Evolutionary conservation across 108 stramenopile genomes (phyloP).

Genomic region (Cylindrotheca closterium): DNA sequence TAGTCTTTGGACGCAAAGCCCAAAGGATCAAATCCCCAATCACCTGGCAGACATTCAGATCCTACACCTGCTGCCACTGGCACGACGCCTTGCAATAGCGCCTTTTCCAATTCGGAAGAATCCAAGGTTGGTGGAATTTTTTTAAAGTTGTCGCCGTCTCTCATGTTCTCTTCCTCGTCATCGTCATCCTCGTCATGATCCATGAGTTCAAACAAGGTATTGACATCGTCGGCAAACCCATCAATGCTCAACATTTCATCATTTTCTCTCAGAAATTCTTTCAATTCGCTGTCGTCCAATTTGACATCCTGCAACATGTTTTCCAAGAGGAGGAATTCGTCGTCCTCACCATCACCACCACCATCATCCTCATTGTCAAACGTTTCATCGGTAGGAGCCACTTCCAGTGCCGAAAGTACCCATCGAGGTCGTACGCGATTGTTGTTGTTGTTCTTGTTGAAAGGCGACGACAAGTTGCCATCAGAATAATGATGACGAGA

Average conservation of each 20-base stretch:
- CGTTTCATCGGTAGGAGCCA: no score
- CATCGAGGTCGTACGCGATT: no score
- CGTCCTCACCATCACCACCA: no score
- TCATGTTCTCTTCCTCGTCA: conserved; percentile 1
- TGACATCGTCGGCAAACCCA: conserved; percentile 15
- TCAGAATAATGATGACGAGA: no score
- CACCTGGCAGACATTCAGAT: conserved; percentile 73
- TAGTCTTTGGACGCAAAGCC: conserved; percentile 69
- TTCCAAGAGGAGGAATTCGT: no score
- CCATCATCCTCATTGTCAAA: no score
- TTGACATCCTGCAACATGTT: conserved; percentile 31
- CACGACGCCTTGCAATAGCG: conserved; percentile 56
- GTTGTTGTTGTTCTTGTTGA: no score
- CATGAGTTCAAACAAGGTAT: conserved; percentile 7
- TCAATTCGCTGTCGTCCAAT: conserved; percentile 20
- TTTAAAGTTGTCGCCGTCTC: conserved; percentile 3
- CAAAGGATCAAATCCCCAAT: conserved; percentile 86
- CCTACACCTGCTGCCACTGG: conserved; percentile 79
- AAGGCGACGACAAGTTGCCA: no score
- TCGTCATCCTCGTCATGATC: conserved; percentile 16
- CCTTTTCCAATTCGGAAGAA: conserved; percentile 33
- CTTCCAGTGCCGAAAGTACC: no score
- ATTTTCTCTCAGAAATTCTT: conserved; percentile 15
- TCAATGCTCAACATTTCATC: conserved; percentile 20
- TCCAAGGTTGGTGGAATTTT: background rate